Conservation (phyloP, 129 eudicot genomes). For the Daucus carota region DH1_v3.0 NC_030384.2:36951001-36951500, state of each 20-base stretch:
- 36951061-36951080: no score
- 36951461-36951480: conserved; percentile 74
- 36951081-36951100: no score
- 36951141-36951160: neutral
- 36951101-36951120: neutral
- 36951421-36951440: conserved; percentile 54
- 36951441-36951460: conserved; percentile 47
- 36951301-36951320: neutral
- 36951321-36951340: neutral
- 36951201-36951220: neutral
- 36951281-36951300: neutral
- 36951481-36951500: conserved; percentile 71
- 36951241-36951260: no score
- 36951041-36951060: no score
- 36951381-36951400: neutral
- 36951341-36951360: neutral
- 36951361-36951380: neutral
- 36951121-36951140: neutral
- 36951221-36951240: neutral
- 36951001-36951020: no score
- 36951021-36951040: no score
- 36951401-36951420: conserved; percentile 20
- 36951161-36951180: neutral
- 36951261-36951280: neutral
- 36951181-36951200: neutral